phyloP scores from a whole-genome alignment of 2,329 filamentous ascomycete genomes.

The Clarireedia hainanense region DNA sequence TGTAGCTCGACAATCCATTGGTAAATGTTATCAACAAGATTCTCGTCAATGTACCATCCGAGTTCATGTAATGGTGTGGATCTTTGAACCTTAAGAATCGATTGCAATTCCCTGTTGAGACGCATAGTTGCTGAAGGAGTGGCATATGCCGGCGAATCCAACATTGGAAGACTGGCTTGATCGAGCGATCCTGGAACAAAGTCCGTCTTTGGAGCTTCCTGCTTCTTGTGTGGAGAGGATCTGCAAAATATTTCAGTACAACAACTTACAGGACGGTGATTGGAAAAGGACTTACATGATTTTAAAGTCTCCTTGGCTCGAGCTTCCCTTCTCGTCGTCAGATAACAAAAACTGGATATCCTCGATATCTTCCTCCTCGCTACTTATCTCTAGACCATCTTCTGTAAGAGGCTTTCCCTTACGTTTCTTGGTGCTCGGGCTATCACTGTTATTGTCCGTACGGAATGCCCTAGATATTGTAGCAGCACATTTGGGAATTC shows the following conservation, averaged over 20 bases:
- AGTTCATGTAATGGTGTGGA: conserved; percentile 54
- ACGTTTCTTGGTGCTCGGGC: background rate
- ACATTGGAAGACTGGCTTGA: conserved; percentile 50
- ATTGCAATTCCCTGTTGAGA: conserved; percentile 56
- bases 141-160: conserved; percentile 60
- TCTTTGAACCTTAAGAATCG: conserved; percentile 56
- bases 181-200: conserved; percentile 64
- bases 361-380: conserved; percentile 25
- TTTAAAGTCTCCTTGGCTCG: conserved; percentile 9
- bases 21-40: conserved; percentile 52
- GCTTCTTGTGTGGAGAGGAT: background rate
- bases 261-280: background rate
- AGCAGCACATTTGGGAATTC: conserved; percentile 24
- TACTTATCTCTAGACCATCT: conserved; percentile 1
- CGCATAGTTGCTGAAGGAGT: conserved; percentile 51
- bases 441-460: background rate
- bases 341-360: conserved; percentile 35
- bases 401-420: conserved; percentile 1
- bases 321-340: conserved; percentile 24
- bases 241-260: background rate
- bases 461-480: conserved; percentile 24
- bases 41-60: conserved; percentile 74
- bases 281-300: conserved; percentile 11
- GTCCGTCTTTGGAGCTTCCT: conserved; percentile 34
- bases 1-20: conserved; percentile 91